Evolutionary conservation across 164 flowering plant genomes (phyloP).

Genomic region (Berberis thunbergii): DNA sequence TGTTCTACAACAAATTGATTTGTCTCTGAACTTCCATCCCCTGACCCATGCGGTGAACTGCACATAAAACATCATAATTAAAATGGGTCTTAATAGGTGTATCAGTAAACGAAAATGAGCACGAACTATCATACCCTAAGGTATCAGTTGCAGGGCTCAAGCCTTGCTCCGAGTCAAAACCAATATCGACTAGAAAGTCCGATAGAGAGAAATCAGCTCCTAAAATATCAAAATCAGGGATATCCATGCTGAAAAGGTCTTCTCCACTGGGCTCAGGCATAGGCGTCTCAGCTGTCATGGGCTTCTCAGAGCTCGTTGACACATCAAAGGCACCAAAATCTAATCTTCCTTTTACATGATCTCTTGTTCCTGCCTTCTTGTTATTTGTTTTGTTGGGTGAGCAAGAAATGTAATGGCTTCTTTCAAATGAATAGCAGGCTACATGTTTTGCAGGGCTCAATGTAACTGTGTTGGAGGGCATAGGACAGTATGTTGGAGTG

Average conservation of each 20-base stretch:
- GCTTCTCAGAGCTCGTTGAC: slow-evolving; percentile 20
- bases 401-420: slow-evolving; percentile 36
- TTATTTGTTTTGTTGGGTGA: slow-evolving; percentile 46
- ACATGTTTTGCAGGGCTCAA: slow-evolving; percentile 62
- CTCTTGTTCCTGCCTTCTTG: slow-evolving; percentile 38
- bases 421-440: slow-evolving; percentile 42
- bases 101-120: no score
- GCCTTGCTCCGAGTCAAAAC: slow-evolving; percentile 27
- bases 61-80: background rate
- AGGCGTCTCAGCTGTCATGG: slow-evolving; percentile 21
- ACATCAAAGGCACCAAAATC: slow-evolving; percentile 64
- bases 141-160: slow-evolving; percentile 17
- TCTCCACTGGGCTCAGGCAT: slow-evolving; percentile 39
- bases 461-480: slow-evolving; percentile 42
- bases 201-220: slow-evolving; percentile 63
- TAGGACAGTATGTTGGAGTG: slow-evolving; percentile 39
- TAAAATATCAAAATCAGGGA: slow-evolving; percentile 55
- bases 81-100: background rate
- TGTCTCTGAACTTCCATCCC: slow-evolving; percentile 17
- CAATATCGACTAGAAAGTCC: slow-evolving; percentile 60
- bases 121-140: slow-evolving; percentile 32
- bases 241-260: slow-evolving; percentile 58
- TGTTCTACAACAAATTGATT: slow-evolving; percentile 31
- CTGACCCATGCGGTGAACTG: slow-evolving; percentile 34
- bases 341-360: slow-evolving; percentile 78